Percentiles rank a stretch among this genome's conserved stretches.
phyloP scores from a whole-genome alignment of 2,329 filamentous ascomycete genomes.

The Phaeomoniella chlamydospora region DNA sequence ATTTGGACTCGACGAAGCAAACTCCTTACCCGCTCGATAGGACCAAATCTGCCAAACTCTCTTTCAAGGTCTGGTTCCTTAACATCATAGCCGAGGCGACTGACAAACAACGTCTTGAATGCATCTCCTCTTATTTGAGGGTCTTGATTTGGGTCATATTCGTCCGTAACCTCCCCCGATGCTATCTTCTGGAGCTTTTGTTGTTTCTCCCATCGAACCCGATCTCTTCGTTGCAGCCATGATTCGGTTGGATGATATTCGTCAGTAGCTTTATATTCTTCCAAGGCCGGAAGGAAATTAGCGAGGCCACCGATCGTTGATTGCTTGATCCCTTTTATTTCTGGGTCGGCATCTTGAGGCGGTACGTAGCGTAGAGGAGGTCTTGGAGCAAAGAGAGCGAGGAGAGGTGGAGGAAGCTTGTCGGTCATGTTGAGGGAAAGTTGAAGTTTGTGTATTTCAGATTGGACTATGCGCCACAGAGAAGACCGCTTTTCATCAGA shows the following conservation, averaged over 20 bases:
- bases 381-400: conserved; percentile 88
- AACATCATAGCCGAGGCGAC: conserved; percentile 76
- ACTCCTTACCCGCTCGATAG: conserved; percentile 68
- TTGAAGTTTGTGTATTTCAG: too few relatives aligned
- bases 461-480: too few relatives aligned
- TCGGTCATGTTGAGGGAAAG: conserved; percentile 59
- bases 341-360: conserved; percentile 67
- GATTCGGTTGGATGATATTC: conserved; percentile 74
- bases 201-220: conserved; percentile 69
- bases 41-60: conserved; percentile 85
- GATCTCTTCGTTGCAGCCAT: conserved; percentile 78
- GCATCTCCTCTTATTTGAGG: conserved; percentile 83
- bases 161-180: conserved; percentile 47
- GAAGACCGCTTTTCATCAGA: too few relatives aligned
- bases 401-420: conserved; percentile 81
- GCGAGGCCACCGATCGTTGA: conserved; percentile 59
- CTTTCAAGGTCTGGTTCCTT: conserved; percentile 82
- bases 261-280: conserved; percentile 65
- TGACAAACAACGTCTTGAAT: conserved; percentile 88
- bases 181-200: conserved; percentile 46
- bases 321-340: conserved; percentile 54
- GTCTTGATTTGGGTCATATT: conserved; percentile 69
- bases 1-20: too few relatives aligned
- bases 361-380: conserved; percentile 83
- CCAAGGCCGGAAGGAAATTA: conserved; percentile 56